phyloP scores from a whole-genome alignment of 1,284 basidiomycete species.

The Fomes fomentarius region DNA sequence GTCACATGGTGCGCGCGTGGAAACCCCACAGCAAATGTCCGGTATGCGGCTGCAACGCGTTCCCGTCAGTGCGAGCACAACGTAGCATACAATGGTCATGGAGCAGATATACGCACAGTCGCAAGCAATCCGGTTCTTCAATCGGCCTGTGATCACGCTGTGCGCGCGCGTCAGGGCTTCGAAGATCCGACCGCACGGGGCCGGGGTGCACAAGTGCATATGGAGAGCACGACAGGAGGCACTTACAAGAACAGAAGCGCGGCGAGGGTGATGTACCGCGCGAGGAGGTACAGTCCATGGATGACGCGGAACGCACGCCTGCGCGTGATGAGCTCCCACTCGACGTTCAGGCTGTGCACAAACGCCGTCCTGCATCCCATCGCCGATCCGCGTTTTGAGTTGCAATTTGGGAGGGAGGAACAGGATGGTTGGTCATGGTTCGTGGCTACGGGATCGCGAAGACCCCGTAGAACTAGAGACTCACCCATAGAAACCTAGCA shows the following conservation, averaged over 20 bases:
- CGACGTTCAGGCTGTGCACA: constrained; percentile 7
- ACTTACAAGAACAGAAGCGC: constrained; percentile 18
- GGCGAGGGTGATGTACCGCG: constrained; percentile 14
- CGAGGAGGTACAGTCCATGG: constrained; percentile 18
- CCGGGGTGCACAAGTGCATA: no score
- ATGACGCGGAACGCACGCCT: constrained; percentile 10
- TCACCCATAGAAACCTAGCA: constrained; percentile 21
- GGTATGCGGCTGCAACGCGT: constrained; percentile 12
- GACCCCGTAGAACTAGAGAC: background rate
- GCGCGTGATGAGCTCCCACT: constrained; percentile 16
- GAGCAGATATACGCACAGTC: constrained; percentile 1
- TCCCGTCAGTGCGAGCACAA: no score
- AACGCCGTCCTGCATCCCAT: constrained; percentile 10
- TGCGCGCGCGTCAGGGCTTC: background rate
- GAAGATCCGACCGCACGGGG: no score
- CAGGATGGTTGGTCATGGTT: no score
- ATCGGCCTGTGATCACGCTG: constrained; percentile 9
- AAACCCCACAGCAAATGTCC: constrained; percentile 9
- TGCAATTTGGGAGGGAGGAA: no score
- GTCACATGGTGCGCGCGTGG: no score
- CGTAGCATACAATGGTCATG: no score
- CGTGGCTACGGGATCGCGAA: no score
- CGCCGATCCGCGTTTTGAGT: no score
- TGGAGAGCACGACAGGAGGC: background rate
- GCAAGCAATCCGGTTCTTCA: constrained; percentile 4